Base-by-base conservation (phyloP, 2,329 filamentous ascomycete genomes). In the Beauveria asiatica region DNA sequence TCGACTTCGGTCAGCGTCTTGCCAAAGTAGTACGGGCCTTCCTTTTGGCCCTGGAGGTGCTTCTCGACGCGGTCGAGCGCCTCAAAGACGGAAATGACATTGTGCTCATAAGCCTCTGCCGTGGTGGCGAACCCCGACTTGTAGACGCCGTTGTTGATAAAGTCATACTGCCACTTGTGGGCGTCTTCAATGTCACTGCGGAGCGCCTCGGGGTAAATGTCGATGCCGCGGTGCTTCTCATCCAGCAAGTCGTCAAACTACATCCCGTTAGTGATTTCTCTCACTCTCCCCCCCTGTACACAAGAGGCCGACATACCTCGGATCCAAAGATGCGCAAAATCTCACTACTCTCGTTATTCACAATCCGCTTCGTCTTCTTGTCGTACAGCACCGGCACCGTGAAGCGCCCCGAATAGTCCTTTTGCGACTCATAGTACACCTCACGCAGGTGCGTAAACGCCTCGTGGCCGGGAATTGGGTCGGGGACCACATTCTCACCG, bases 291-390 rank as follows among this genome's bases (percentile, higher is more conserved):
- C 11, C 3, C 9, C 33, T 13, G 11, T 37, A 13, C 11, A 13
- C 33, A 37, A 37, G 6, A 6, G 13, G 11, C 33, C 23, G 11
- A 49, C 70, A 19, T 57, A 91, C 91, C 68, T 85, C 89, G 46
- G 80, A 81, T 70, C 89, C 89, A 63, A 97, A 78, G 89, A 96
- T 96, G 70, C 92, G 86, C 72, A 96, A 86, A 71, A 97, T 96
- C 76, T 97, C 92, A 65, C 87, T 86, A 73, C 88, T 91, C 80
- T 96, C 92, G 66, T 97, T 97, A 82, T 82, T 94, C 63, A 96
- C 92, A 69, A 96, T 95, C 39, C 78, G 83, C 68, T 86, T 82
- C 57, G 78, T 75, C 76, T 88, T 85, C 75, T 84, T 90, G 75
- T 96, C 90, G 76, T 88, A 95, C 59, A 97, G 79, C 3, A 90